Base-by-base conservation (phyloP, 2,329 filamentous ascomycete species). In the Trichophyton benhamiae region DNA sequence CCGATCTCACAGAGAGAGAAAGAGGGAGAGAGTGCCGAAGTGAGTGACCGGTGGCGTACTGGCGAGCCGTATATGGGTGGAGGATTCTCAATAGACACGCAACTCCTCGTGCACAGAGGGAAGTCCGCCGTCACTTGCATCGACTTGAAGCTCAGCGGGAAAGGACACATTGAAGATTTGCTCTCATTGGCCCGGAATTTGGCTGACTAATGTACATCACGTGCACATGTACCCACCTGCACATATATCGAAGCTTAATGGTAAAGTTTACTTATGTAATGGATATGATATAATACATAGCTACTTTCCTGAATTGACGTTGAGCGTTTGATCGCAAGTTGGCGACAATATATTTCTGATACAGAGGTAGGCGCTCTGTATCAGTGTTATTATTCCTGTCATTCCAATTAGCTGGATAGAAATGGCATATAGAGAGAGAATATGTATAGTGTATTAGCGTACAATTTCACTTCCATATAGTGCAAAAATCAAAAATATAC, bases 151-250 rank as follows among this genome's bases (percentile, higher is more conserved):
- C 49, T 22, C 49, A 53, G 27, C 22, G 15, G 36, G 38, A 62
- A 60, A 62, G 61, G 61, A 33, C 61, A 62, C 58, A 58, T 62
- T 60, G 49, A 58, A 53, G 22, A 4, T 38, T 36, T 58, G 38
- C 41, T 22, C 33, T 62, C 36, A 62, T 62, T 60, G 58, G 61
- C 27, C 61, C 48, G 38, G 36, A 22, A 7, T 38, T 38, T 17
- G n/a, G 27, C 46, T 58, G 46, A 58, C 25, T n/a, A 42, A 41
- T 4, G 1, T 6, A 2, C 6, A 25, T 53, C 49, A 53, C 49
- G 49, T 53, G 41, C 3, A 15, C 1, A 8, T 3, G 3, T 30
- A 7, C 7, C 8, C 22, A 30, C n/a, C n/a, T n/a, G n/a, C n/a
- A n/a, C 7, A 13, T 17, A 33, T 13, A 33, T 11, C 6, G 22